phyloP scores from a whole-genome alignment of 768 basidiomycete genomes.

The Tylopilus balloui region DNA sequence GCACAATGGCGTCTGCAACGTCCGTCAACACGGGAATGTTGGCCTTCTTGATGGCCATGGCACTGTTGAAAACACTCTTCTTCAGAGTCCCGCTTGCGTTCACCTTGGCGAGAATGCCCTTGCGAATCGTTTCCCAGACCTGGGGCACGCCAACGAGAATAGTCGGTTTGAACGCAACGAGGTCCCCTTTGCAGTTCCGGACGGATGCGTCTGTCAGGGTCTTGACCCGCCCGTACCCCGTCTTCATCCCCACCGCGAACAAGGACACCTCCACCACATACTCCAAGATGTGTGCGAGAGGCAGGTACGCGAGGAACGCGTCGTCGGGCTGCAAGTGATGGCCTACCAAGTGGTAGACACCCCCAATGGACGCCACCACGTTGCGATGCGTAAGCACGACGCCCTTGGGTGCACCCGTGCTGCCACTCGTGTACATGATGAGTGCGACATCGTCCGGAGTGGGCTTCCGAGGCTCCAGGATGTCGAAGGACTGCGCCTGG shows the following conservation, averaged over 20 bases:
- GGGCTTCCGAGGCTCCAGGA: constrained; percentile 48
- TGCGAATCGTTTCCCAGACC: constrained; percentile 95
- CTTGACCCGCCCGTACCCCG: constrained; percentile 91
- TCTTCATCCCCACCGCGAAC: constrained; percentile 70
- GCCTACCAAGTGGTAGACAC: constrained; percentile 63
- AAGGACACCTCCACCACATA: constrained; percentile 86
- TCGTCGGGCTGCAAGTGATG: constrained; percentile 40
- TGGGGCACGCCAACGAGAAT: constrained; percentile 95
- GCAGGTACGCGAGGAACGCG: constrained; percentile 82
- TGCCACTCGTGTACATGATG: constrained; percentile 87
- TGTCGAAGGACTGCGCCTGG: constrained; percentile 46
- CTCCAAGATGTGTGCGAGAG: constrained; percentile 93
- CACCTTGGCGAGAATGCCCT: constrained; percentile 85
- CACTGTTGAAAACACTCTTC: constrained; percentile 76
- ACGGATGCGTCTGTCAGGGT: constrained; percentile 95
- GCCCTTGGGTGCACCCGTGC: constrained; percentile 92
- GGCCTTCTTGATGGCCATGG: constrained; percentile 69
- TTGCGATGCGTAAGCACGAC: constrained; percentile 87
- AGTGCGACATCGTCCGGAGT: constrained; percentile 50
- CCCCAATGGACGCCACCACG: constrained; percentile 81
- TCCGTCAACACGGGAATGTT: constrained; percentile 59
- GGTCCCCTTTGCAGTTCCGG: constrained; percentile 83
- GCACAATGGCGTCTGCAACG: constrained; percentile 71
- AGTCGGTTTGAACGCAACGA: constrained; percentile 76
- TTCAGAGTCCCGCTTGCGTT: constrained; percentile 60